phyloP scores from a whole-genome alignment of 768 basidiomycete species.

The Mycena crocata region DNA sequence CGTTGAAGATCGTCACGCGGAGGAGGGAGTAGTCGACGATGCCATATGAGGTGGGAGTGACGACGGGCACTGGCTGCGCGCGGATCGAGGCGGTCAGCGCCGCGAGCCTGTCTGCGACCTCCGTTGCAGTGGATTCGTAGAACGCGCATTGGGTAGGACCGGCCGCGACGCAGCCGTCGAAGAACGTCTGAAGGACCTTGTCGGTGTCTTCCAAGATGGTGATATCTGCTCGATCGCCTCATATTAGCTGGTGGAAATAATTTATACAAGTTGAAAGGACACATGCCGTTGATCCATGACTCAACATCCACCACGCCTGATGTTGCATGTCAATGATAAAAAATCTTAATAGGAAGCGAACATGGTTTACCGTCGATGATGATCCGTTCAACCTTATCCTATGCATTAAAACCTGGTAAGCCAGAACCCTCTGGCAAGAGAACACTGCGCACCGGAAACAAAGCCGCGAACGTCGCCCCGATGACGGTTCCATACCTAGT shows the following conservation, averaged over 20 bases:
- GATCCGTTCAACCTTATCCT: slow-evolving; percentile 48
- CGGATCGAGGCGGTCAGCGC: slow-evolving; percentile 32
- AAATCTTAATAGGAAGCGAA: not conserved
- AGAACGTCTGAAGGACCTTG: slow-evolving; percentile 37
- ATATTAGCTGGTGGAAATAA: too few relatives aligned
- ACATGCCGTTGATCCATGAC: slow-evolving; percentile 34
- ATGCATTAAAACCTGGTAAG: not conserved
- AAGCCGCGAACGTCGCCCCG: slow-evolving; percentile 47
- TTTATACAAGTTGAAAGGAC: too few relatives aligned
- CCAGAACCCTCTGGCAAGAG: not conserved
- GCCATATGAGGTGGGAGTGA: slow-evolving; percentile 33
- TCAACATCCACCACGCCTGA: slow-evolving; percentile 35
- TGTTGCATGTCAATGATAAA: not conserved
- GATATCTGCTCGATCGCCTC: slow-evolving; percentile 22
- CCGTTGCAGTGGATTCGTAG: slow-evolving; percentile 33
- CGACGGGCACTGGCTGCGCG: slow-evolving; percentile 37
- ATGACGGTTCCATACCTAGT: slow-evolving; percentile 42
- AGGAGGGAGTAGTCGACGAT: slow-evolving; percentile 39
- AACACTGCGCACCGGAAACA: slow-evolving; percentile 45
- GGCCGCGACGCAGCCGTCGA: slow-evolving; percentile 37
- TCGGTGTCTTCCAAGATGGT: slow-evolving; percentile 40
- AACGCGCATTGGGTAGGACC: slow-evolving; percentile 40
- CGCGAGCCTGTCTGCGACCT: slow-evolving; percentile 32
- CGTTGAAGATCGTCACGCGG: slow-evolving; percentile 31
- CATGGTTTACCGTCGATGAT: slow-evolving; percentile 43